A percentile compares a stretch with the other conserved stretches of the same genome.
Evolutionary conservation across 2,329 filamentous ascomycete species (phyloP).

Genomic region (Botrytis aclada): DNA sequence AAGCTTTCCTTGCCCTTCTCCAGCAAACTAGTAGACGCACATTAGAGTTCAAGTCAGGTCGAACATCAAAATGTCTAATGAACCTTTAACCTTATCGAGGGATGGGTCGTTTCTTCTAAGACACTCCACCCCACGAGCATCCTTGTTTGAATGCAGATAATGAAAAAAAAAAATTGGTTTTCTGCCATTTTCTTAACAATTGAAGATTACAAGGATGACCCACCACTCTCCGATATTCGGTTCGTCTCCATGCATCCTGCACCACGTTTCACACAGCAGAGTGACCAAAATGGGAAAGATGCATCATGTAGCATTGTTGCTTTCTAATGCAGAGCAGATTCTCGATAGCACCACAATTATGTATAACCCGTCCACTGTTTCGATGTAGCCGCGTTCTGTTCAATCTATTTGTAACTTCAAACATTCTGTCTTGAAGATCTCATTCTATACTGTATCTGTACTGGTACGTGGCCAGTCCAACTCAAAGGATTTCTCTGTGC

Average conservation of each 20-base stretch:
- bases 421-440: background rate
- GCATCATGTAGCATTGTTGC: background rate
- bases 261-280: slow-evolving; percentile 12
- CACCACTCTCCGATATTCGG: slow-evolving; percentile 12
- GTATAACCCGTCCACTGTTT: background rate
- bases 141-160: background rate
- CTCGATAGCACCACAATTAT: background rate
- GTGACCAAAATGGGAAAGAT: background rate
- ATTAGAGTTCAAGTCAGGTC: background rate
- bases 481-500: background rate
- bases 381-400: background rate
- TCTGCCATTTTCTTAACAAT: slow-evolving; percentile 1
- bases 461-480: background rate
- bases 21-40: background rate
- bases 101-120: background rate
- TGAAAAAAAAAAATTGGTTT: background rate
- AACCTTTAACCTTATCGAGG: background rate
- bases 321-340: background rate
- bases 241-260: background rate
- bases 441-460: background rate
- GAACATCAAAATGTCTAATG: background rate
- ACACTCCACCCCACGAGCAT: slow-evolving; percentile 1
- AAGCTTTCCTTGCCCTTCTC: background rate
- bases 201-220: slow-evolving; percentile 15
- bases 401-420: slow-evolving; percentile 9